A percentile compares a stretch with the other conserved stretches of the same genome.
phyloP scores from a whole-genome alignment of 1,139 yeast genomes.

The Saccharomyces uvarum region DNA sequence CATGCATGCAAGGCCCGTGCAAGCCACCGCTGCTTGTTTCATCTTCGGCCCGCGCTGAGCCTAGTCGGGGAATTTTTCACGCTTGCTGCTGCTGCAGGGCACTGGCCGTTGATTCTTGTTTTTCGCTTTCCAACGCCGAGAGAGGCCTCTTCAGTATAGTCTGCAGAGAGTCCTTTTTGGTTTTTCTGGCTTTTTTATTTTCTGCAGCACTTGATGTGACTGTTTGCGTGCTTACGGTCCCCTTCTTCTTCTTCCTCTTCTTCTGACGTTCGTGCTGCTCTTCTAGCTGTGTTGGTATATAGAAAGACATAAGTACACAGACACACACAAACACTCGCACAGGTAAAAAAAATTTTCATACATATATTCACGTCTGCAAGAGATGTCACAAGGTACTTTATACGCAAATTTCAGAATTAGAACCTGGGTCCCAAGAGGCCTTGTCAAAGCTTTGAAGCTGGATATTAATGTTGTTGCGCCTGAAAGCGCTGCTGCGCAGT shows the following conservation, averaged over 20 bases:
- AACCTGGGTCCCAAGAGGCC: slow-evolving; percentile 48
- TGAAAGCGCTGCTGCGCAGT: slow-evolving; percentile 39
- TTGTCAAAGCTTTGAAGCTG: slow-evolving; percentile 63
- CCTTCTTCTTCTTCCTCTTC: not conserved
- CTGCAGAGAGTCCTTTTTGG: not conserved
- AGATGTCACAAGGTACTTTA: slow-evolving; percentile 64
- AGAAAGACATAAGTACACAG: no score
- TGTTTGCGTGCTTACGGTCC: not conserved
- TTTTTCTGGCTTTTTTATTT: not conserved
- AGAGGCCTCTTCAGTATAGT: not conserved
- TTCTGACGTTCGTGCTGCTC: not conserved
- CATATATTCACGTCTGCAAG: not conserved
- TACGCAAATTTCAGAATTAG: slow-evolving; percentile 46
- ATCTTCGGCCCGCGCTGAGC: not conserved
- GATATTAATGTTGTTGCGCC: slow-evolving; percentile 55
- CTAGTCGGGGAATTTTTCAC: not conserved
- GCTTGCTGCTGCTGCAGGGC: not conserved
- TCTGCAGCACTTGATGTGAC: not conserved
- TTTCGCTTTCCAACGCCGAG: not conserved
- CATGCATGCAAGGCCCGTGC: slow-evolving; percentile 1
- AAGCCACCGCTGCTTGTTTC: slow-evolving; percentile 1
- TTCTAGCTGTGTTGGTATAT: no score
- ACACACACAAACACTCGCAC: no score
- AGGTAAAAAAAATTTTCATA: no score
- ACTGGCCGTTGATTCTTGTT: not conserved